These are phyloP conservation scores for Trebouxia sp. DNA, from an alignment of 139 green algal species.

Conservation along the genomic window DNA sequence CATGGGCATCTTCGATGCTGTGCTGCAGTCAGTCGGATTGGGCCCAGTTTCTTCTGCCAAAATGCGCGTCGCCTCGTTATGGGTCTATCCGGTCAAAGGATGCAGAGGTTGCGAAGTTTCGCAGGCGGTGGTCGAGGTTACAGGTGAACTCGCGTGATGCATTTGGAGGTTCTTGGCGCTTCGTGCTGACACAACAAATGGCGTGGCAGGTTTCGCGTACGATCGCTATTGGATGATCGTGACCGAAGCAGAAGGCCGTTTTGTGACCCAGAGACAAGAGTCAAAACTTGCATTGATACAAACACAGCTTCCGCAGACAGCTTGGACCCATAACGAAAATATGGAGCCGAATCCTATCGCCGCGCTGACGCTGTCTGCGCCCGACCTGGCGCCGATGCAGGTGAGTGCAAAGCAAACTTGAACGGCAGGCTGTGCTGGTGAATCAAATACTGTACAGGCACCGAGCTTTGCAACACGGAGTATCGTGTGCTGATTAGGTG, in stretches of 20 bases:
- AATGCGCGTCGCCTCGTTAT: not conserved
- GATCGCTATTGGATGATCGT: slow-evolving; percentile 27
- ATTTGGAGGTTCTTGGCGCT: too few relatives aligned
- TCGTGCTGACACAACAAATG: not conserved
- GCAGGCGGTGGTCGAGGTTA: not conserved
- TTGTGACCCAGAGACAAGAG: slow-evolving; percentile 9
- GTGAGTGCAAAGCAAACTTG: too few relatives aligned
- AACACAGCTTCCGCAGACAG: not conserved
- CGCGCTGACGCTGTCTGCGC: not conserved
- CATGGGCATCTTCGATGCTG: not conserved
- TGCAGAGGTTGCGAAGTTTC: not conserved
- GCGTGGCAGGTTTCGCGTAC: not conserved
- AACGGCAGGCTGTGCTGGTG: too few relatives aligned
- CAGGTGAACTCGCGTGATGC: not conserved
- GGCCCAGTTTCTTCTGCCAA: not conserved
- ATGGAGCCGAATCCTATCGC: not conserved
- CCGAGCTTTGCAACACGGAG: too few relatives aligned
- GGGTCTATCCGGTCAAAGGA: slow-evolving; percentile 8
- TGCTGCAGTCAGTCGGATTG: not conserved
- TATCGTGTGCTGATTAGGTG: not conserved
- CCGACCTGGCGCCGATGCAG: not conserved
- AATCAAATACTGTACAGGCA: too few relatives aligned
- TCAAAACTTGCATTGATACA: not conserved
- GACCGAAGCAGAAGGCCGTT: slow-evolving; percentile 9
- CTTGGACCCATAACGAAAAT: not conserved